Evolutionary conservation across 108 stramenopile genomes (phyloP).

Genomic region (Pseudonitzschia pungens): DNA sequence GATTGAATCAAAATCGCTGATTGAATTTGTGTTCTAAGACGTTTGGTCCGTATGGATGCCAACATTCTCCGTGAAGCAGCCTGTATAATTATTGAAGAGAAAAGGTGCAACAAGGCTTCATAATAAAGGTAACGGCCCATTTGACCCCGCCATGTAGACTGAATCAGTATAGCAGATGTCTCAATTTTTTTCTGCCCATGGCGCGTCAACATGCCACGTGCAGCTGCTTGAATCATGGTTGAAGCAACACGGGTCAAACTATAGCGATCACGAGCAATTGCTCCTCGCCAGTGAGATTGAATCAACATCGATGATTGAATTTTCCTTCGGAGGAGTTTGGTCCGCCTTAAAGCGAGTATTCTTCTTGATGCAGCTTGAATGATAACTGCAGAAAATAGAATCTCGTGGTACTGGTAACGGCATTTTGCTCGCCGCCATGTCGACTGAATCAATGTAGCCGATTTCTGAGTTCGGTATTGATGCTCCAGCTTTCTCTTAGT

Average conservation of each 20-base stretch:
- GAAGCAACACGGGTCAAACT: slow-evolving; percentile 4
- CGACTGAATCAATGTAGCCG: slow-evolving; percentile 1
- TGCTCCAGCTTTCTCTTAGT: background rate
- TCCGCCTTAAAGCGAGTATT: slow-evolving; percentile 1
- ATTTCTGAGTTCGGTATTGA: background rate
- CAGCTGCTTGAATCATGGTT: slow-evolving; percentile 8
- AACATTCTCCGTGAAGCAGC: slow-evolving; percentile 25
- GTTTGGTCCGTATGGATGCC: background rate
- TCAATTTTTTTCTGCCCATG: background rate
- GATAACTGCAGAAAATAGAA: slow-evolving; percentile 13
- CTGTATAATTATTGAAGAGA: slow-evolving; percentile 26
- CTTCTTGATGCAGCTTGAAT: slow-evolving; percentile 26
- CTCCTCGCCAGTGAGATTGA: slow-evolving; percentile 8
- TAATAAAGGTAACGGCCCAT: background rate
- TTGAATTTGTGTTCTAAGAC: background rate
- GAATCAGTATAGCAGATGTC: background rate
- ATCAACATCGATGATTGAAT: slow-evolving; percentile 6
- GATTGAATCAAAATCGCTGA: slow-evolving; percentile 16
- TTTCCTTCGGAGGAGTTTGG: background rate
- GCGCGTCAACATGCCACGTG: slow-evolving; percentile 3
- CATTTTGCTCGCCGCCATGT: slow-evolving; percentile 20
- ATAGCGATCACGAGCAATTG: slow-evolving; percentile 5
- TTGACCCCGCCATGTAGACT: background rate
- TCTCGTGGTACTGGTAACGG: background rate
- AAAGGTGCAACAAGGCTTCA: background rate